A percentile compares a stretch with the other conserved stretches of the same genome.
These are phyloP conservation scores for Sphaerostilbella broomeana DNA, from an alignment of 2,329 filamentous ascomycete genomes.

Conservation along the genomic window DNA sequence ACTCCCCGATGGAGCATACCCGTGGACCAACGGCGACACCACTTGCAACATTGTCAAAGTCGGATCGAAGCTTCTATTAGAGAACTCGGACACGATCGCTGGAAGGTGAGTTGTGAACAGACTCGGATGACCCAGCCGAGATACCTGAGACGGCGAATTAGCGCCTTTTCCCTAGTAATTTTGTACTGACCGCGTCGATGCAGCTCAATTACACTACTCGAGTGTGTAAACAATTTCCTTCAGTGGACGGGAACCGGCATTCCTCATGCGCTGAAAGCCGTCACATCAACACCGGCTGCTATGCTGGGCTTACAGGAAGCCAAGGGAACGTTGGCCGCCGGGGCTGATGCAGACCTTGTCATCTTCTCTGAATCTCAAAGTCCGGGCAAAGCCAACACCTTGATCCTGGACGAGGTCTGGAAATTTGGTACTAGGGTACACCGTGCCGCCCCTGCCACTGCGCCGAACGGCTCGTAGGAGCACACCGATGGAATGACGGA, in stretches of 20 bases:
- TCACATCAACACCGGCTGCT: conserved; percentile 68
- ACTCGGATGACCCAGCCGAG: too few species aligned
- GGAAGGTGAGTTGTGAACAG: conserved; percentile 59
- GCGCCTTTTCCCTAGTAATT: too few species aligned
- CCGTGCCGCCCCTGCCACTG: background rate
- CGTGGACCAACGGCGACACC: conserved; percentile 70
- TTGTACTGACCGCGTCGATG: too few species aligned
- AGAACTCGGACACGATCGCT: conserved; percentile 73
- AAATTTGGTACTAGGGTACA: conserved; percentile 61
- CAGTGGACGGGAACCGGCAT: conserved; percentile 64
- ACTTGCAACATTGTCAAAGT: conserved; percentile 59
- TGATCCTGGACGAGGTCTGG: conserved; percentile 71
- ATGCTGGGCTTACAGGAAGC: conserved; percentile 63
- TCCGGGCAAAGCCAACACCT: conserved; percentile 37
- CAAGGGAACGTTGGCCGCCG: conserved; percentile 61
- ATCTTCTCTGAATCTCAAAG: conserved; percentile 55
- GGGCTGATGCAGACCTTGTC: conserved; percentile 62
- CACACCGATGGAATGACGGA: background rate
- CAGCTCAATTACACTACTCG: conserved; percentile 65
- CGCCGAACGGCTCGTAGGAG: background rate
- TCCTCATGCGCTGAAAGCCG: conserved; percentile 62
- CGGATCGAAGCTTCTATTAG: conserved; percentile 65
- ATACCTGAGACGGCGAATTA: too few species aligned
- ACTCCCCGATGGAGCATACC: conserved; percentile 74
- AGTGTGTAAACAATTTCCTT: conserved; percentile 77